phyloP scores from a whole-genome alignment of 176 grass and related monocot species.

The Pontederia paniculata region DNA sequence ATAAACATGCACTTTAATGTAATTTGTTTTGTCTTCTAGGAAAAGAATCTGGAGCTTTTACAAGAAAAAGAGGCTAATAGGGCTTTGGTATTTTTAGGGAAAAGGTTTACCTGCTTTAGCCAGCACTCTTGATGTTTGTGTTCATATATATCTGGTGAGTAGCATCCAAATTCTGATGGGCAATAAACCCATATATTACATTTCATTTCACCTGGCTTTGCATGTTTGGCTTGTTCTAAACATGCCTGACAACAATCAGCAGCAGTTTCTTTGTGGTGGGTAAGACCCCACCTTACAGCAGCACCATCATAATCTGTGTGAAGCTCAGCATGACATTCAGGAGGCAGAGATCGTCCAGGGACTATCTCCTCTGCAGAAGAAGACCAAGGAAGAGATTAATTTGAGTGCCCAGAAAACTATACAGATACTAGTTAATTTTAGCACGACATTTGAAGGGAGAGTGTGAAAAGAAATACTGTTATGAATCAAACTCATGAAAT shows the following conservation, averaged over 20 bases:
- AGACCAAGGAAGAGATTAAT: background rate
- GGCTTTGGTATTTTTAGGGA: too few relatives aligned
- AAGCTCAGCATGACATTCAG: slow-evolving; percentile 59
- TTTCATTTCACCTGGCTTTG: slow-evolving; percentile 62
- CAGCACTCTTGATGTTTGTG: slow-evolving; percentile 99
- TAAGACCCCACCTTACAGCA: slow-evolving; percentile 87
- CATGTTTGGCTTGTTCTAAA: slow-evolving; percentile 70
- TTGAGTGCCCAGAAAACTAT: background rate
- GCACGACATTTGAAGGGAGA: background rate
- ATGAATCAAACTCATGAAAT: background rate
- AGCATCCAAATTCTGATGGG: slow-evolving; percentile 85
- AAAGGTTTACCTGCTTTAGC: slow-evolving; percentile 67
- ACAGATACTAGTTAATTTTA: background rate
- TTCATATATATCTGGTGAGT: slow-evolving; percentile 79
- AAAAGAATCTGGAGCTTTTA: too few relatives aligned
- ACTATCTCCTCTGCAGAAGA: slow-evolving; percentile 56
- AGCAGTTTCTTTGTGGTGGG: slow-evolving; percentile 76
- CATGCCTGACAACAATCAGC: slow-evolving; percentile 88
- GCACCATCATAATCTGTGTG: slow-evolving; percentile 73
- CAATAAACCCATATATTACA: slow-evolving; percentile 99
- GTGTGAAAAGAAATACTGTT: background rate
- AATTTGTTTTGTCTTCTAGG: too few relatives aligned
- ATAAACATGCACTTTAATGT: too few relatives aligned
- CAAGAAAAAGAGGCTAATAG: too few relatives aligned
- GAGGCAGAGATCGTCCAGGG: slow-evolving; percentile 44